phyloP scores from a whole-genome alignment of 2,329 filamentous ascomycete genomes.

The Dothiorella sarmentorum region DNA sequence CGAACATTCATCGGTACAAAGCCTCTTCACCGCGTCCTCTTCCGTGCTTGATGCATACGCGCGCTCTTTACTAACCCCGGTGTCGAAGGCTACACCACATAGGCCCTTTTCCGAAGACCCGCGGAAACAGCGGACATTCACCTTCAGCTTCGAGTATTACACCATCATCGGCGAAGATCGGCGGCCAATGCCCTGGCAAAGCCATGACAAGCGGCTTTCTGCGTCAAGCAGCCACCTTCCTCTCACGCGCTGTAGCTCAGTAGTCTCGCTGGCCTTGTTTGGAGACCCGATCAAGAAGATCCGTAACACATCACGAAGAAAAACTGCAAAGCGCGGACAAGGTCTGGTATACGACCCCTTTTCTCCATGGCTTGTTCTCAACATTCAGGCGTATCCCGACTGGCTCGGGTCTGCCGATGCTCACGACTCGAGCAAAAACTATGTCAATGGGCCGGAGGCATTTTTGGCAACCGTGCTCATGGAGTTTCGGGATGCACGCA shows the following conservation, averaged over 20 bases:
- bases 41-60: background rate
- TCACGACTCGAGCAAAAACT: conserved; percentile 55
- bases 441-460: conserved; percentile 59
- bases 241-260: conserved; percentile 57
- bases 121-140: conserved; percentile 55
- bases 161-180: conserved; percentile 57
- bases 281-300: conserved; percentile 52
- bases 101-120: conserved; percentile 47
- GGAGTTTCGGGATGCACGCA: conserved; percentile 60
- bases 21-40: conserved; percentile 9
- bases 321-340: conserved; percentile 41
- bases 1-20: conserved; percentile 30
- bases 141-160: conserved; percentile 65
- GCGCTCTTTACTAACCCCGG: conserved; percentile 20
- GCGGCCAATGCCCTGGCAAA: conserved; percentile 59
- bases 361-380: conserved; percentile 59
- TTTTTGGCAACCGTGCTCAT: conserved; percentile 57
- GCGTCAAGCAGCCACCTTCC: conserved; percentile 49
- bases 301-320: conserved; percentile 47
- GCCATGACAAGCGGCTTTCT: conserved; percentile 47
- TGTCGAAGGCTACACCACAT: conserved; percentile 26
- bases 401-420: conserved; percentile 55
- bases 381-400: conserved; percentile 58
- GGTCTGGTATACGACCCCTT: conserved; percentile 58
- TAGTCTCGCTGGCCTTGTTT: conserved; percentile 57